These are phyloP conservation scores for Mycogone perniciosa DNA, from an alignment of 2,329 filamentous ascomycete genomes.

Conservation along the genomic window DNA sequence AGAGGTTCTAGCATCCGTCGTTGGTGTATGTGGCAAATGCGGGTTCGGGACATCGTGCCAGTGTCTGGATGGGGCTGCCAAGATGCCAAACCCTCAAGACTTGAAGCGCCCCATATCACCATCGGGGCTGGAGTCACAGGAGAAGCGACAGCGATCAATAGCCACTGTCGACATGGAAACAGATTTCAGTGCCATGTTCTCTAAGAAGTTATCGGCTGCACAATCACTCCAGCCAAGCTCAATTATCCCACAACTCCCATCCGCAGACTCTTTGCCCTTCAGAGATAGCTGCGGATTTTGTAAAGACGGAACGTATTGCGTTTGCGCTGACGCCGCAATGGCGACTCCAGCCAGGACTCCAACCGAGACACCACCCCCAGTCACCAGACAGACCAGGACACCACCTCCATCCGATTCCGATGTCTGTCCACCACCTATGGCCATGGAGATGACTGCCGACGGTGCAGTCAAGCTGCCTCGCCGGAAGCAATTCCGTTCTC, in stretches of 20 bases:
- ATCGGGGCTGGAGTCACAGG: slow-evolving; percentile 34
- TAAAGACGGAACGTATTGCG: slow-evolving; percentile 72
- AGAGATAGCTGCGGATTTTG: slow-evolving; percentile 77
- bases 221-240: slow-evolving; percentile 15
- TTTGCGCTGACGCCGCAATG: slow-evolving; percentile 61
- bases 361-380: slow-evolving; percentile 33
- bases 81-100: slow-evolving; percentile 32
- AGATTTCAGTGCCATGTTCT: slow-evolving; percentile 65
- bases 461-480: slow-evolving; percentile 55
- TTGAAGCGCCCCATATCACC: slow-evolving; percentile 48
- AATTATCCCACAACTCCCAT: slow-evolving; percentile 29
- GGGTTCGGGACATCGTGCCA: slow-evolving; percentile 56
- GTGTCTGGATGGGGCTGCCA: slow-evolving; percentile 56
- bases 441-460: slow-evolving; percentile 54
- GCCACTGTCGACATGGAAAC: slow-evolving; percentile 62
- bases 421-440: slow-evolving; percentile 41
- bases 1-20: slow-evolving; percentile 47
- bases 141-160: slow-evolving; percentile 49
- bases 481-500: slow-evolving; percentile 26
- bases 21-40: slow-evolving; percentile 60
- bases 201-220: slow-evolving; percentile 33
- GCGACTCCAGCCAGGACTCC: slow-evolving; percentile 34
- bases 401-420: slow-evolving; percentile 57
- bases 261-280: slow-evolving; percentile 35
- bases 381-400: slow-evolving; percentile 46